These are phyloP conservation scores for Suillus cothurnatus DNA, from an alignment of 768 basidiomycete genomes.

Conservation along the genomic window DNA sequence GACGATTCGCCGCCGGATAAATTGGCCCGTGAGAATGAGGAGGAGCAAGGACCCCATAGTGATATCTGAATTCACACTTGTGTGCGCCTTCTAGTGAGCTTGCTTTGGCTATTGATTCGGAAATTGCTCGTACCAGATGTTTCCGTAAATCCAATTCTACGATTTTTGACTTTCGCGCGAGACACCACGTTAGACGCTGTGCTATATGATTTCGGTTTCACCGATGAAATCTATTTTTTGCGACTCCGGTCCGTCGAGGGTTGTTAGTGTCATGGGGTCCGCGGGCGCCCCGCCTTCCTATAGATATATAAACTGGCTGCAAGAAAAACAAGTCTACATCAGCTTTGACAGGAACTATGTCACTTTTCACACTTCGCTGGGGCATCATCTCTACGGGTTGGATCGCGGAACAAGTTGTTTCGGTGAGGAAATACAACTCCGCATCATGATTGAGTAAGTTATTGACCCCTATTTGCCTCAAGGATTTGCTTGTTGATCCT, in stretches of 20 bases:
- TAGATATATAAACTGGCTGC: background rate
- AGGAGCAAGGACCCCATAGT: background rate
- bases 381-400: constrained; percentile 54
- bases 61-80: no score
- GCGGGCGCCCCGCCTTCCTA: background rate
- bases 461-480: background rate
- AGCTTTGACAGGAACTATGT: constrained; percentile 1
- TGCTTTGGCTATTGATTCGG: background rate
- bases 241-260: background rate
- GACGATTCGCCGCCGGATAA: background rate
- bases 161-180: background rate
- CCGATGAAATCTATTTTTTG: background rate
- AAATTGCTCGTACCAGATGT: background rate
- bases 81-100: background rate
- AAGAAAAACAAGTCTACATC: background rate
- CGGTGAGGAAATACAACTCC: constrained; percentile 29
- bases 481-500: constrained; percentile 53
- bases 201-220: background rate
- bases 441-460: background rate
- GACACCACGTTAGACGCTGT: background rate
- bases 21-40: background rate
- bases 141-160: background rate
- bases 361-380: constrained; percentile 43
- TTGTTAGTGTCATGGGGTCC: background rate
- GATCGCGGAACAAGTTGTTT: constrained; percentile 48